Evolutionary conservation across 345 rosid genomes (phyloP), one percentile per base, ranked within the genome.

Genomic region (Eutrema yunnanense): DNA sequence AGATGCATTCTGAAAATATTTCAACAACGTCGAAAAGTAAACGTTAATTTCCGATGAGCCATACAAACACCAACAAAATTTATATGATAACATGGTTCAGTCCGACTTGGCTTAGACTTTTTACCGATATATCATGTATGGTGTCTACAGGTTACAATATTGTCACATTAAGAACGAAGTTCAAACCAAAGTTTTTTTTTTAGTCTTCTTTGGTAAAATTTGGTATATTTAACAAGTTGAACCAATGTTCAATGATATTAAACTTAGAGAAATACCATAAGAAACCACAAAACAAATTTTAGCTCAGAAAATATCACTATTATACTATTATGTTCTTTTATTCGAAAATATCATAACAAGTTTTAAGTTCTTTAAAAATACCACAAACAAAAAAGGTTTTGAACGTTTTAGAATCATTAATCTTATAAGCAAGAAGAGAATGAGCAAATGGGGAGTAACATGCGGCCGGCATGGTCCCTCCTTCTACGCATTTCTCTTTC

Each of bases 401-500:
- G 33, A 12, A 44, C 33, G 7, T 6, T 42, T 27, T 42, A 27
- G 49, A 60, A 41, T 46, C 9, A 60, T 22, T 40, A 22, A 22
- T 22, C 10, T 40, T 59, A 38, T 37, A 61, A 56, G 62, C 34
- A 56, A 62, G 8, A 52, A 55, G 49, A 70, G 11, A 70, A 57
- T 30, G 47, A 55, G 63, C 27, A 44, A 22, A 44, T 41, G 44
- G n/a, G 22, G 11, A 44, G 64, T 46, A 34, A 60, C 74, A 71
- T 49, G 74, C 51, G 67, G 60, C 60, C 42, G 67, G 67, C 74
- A 60, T 71, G 40, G 51, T 9, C 68, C 61, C 62, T 72, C 53
- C 33, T 57, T 38, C 48, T 69, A 47, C 57, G 58, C 51, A 56
- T 46, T 43, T 55, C 62, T 42, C 52, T 29, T 54, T 34, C 29